Conservation (phyloP, 2,329 filamentous ascomycete genomes). For the Torrubiellomyces zombiae region DNA sequence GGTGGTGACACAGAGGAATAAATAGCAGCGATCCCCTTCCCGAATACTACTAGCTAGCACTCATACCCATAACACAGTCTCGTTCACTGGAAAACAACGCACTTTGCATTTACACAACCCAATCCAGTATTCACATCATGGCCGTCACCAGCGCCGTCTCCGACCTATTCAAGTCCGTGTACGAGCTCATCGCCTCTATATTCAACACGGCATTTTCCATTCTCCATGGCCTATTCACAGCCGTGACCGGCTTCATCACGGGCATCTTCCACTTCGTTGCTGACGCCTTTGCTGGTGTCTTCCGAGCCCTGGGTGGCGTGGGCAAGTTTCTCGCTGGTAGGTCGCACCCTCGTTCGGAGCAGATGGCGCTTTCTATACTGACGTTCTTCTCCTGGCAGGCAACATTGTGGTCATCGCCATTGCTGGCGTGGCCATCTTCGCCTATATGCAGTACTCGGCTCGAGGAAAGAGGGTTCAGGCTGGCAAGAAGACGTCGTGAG, state of each 20-base stretch:
- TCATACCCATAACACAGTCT: too few species aligned
- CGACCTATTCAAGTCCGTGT: conserved; percentile 23
- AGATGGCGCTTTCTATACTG: not conserved
- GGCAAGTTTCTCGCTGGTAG: conserved; percentile 22
- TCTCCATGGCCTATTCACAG: conserved; percentile 15
- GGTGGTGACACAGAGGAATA: too few species aligned
- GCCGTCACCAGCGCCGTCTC: conserved; percentile 18
- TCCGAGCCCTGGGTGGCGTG: conserved; percentile 20
- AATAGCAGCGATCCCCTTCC: too few species aligned
- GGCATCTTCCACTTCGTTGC: conserved; percentile 19
- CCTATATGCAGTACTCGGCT: conserved; percentile 17
- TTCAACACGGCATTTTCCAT: conserved; percentile 17
- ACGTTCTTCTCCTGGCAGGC: conserved; percentile 9
- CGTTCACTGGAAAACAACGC: too few species aligned
- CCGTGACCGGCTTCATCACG: conserved; percentile 18
- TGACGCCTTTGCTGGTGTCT: conserved; percentile 18
- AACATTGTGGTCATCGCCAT: conserved; percentile 19
- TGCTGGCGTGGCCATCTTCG: conserved; percentile 15
- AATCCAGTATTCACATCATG: too few species aligned
- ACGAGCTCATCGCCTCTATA: conserved; percentile 22
- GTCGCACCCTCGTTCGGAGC: too few species aligned
- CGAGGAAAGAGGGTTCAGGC: conserved; percentile 12
- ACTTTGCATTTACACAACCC: too few species aligned
- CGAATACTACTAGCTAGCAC: too few species aligned
- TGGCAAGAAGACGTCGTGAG: conserved; percentile 15